Percentiles rank a stretch among this genome's conserved stretches.
Conservation (phyloP, 2,329 filamentous ascomycete species). For the Blumeriella jaapii region DNA sequence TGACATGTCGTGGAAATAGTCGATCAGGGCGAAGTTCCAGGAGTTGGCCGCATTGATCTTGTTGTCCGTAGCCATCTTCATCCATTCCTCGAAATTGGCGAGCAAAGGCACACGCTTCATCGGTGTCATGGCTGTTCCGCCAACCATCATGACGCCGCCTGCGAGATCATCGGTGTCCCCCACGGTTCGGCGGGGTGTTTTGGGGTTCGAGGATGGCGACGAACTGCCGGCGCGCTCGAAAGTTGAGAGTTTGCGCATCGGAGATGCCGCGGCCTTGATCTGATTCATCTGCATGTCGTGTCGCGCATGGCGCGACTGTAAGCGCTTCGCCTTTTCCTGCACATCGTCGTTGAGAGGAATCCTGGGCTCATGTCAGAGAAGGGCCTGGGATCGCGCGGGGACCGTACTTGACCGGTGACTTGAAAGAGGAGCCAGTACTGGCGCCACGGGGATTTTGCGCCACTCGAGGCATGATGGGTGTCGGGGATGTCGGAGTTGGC, state of each 20-base stretch:
- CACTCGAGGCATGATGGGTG: conserved; percentile 45
- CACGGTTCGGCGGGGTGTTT: conserved; percentile 36
- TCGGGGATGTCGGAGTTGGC: neutral
- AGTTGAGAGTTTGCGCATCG: conserved; percentile 51
- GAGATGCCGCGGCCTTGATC: conserved; percentile 71
- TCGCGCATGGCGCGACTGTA: conserved; percentile 76
- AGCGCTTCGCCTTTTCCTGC: conserved; percentile 77
- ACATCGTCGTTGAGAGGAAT: conserved; percentile 95
- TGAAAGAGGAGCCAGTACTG: conserved; percentile 27
- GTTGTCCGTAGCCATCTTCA: conserved; percentile 99
- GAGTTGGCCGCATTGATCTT: conserved; percentile 97
- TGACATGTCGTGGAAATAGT: conserved; percentile 99
- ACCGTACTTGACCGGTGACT: conserved; percentile 28
- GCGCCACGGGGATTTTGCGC: conserved; percentile 32
- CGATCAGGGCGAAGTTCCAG: conserved; percentile 99
- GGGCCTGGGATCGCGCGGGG: neutral
- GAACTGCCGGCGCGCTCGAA: conserved; percentile 47
- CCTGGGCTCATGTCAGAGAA: conserved; percentile 33
- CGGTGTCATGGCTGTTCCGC: conserved; percentile 71
- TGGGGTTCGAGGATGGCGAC: conserved; percentile 43
- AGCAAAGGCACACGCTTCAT: conserved; percentile 94
- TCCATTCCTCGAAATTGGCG: conserved; percentile 99
- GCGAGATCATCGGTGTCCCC: conserved; percentile 35
- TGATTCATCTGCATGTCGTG: conserved; percentile 89
- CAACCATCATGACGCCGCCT: conserved; percentile 53